These are phyloP conservation scores for Pilasporangium apinafurcum DNA, from an alignment of 352 stramenopile species.

Conservation along the genomic window DNA sequence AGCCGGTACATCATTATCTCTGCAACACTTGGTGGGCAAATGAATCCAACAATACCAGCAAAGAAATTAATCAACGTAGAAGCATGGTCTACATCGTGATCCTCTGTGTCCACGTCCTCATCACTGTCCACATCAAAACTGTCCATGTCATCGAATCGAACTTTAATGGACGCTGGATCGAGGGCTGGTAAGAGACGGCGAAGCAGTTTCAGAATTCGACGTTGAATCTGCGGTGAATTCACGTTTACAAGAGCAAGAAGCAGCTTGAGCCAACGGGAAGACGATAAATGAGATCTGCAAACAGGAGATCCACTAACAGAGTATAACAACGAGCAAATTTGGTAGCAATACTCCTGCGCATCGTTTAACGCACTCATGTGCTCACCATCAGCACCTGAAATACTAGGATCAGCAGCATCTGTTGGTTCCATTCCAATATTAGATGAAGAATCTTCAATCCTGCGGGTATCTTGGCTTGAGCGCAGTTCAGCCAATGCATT, in stretches of 20 bases:
- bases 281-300: conserved; percentile 78
- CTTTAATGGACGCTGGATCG: conserved; percentile 48
- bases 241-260: conserved; percentile 75
- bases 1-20: conserved; percentile 42
- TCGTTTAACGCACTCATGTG: conserved; percentile 30
- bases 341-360: conserved; percentile 85
- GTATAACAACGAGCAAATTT: conserved; percentile 84
- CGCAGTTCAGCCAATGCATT: conserved; percentile 78
- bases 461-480: conserved; percentile 10
- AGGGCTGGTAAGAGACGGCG: conserved; percentile 71
- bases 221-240: conserved; percentile 67
- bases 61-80: conserved; percentile 72
- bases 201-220: conserved; percentile 79
- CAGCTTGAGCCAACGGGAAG: conserved; percentile 74
- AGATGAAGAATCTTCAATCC: neutral
- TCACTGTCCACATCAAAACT: conserved; percentile 80
- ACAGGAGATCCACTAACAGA: conserved; percentile 82
- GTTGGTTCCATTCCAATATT: conserved; percentile 29
- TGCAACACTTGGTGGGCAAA: conserved; percentile 61
- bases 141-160: conserved; percentile 62
- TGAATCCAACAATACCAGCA: conserved; percentile 62
- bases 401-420: conserved; percentile 34
- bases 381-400: conserved; percentile 21
- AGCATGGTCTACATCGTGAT: conserved; percentile 46
- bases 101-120: conserved; percentile 65